Conservation (phyloP, 1,284 basidiomycete species). For the Ustilago tritici region DNA sequence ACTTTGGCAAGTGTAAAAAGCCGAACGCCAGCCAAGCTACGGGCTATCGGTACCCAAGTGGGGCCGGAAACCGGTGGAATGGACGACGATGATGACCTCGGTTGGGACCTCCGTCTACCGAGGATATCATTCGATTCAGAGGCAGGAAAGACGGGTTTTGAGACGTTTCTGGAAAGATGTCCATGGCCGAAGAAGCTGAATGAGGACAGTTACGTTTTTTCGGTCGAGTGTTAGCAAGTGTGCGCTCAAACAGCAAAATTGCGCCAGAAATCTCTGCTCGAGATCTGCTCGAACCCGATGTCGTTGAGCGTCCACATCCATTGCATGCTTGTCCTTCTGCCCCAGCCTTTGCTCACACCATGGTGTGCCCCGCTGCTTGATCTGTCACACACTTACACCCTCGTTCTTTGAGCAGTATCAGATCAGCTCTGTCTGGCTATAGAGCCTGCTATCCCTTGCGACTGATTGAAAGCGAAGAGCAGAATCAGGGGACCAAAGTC, state of each 20-base stretch:
- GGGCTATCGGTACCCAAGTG: neutral
- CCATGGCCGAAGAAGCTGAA: neutral
- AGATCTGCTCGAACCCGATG: no score
- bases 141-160: no score
- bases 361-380: no score
- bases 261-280: no score
- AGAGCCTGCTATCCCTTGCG: neutral
- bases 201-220: no score
- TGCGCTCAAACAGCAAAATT: no score
- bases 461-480: neutral
- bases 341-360: no score
- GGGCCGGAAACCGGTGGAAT: slow-evolving; percentile 8
- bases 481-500: slow-evolving; percentile 4
- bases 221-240: no score
- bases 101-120: neutral
- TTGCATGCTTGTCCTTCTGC: no score
- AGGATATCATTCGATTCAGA: neutral
- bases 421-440: neutral
- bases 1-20: neutral
- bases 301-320: no score
- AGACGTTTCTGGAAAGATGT: neutral
- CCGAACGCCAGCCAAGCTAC: neutral
- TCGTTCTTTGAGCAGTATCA: no score
- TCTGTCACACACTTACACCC: no score
- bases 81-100: neutral